Evolutionary conservation across 106 monocot genomes (phyloP).

Genomic region (Apostasia shenzhenica): DNA sequence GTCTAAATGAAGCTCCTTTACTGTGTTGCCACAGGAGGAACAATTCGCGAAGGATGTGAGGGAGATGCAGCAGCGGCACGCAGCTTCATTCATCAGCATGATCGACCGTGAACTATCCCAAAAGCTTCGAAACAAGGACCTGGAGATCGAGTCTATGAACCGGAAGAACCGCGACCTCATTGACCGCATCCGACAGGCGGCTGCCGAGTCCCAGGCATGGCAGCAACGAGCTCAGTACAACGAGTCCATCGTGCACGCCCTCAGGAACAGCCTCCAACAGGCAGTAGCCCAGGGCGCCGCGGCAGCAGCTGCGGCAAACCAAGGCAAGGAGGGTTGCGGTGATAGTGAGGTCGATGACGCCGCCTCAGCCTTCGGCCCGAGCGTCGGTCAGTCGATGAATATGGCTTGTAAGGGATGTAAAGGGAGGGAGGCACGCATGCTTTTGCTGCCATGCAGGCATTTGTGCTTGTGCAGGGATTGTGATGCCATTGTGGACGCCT

Average conservation of each 20-base stretch:
- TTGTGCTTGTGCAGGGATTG: conserved; percentile 62
- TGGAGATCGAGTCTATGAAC: conserved; percentile 49
- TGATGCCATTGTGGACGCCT: conserved; percentile 28
- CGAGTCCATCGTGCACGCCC: conserved; percentile 42
- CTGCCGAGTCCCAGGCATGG: conserved; percentile 57
- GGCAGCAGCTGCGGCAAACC: conserved; percentile 16
- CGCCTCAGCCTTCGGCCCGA: conserved; percentile 19
- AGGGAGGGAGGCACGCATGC: conserved; percentile 30
- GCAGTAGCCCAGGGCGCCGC: conserved; percentile 33
- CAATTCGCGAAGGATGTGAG: conserved; percentile 43
- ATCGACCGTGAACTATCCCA: conserved; percentile 25
- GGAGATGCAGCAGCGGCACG: conserved; percentile 50
- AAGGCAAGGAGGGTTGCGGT: conserved; percentile 34
- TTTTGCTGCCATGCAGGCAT: conserved; percentile 70
- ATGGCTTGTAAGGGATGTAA: conserved; percentile 42
- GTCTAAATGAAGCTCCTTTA: neutral
- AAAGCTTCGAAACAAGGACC: conserved; percentile 46
- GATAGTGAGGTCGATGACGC: conserved; percentile 48
- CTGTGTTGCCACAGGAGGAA: conserved; percentile 29
- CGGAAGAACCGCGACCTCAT: conserved; percentile 47
- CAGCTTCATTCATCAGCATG: conserved; percentile 20
- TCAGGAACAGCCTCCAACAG: conserved; percentile 51
- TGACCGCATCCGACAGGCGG: conserved; percentile 40
- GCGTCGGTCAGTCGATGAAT: neutral
- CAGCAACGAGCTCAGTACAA: conserved; percentile 48